These are phyloP conservation scores for Carex scoparia DNA, from an alignment of 176 grass and related monocot genomes.

Conservation along the genomic window DNA sequence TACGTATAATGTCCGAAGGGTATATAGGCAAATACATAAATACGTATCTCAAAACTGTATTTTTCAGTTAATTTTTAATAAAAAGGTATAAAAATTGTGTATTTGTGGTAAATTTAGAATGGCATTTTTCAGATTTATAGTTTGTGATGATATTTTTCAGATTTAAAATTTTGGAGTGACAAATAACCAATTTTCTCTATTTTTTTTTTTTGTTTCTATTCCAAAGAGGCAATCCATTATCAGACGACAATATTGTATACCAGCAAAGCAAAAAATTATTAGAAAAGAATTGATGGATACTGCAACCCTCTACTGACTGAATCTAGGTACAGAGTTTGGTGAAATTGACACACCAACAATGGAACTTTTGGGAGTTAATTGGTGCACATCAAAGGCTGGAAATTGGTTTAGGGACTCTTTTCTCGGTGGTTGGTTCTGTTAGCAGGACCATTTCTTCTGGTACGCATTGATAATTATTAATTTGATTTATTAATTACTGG, in stretches of 20 bases:
- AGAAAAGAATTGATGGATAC: not conserved
- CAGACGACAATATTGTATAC: not conserved
- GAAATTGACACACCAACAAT: not conserved
- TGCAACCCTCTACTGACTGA: not conserved
- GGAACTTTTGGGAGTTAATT: constrained; percentile 15
- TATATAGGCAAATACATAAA: too few relatives aligned
- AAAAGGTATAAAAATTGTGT: too few relatives aligned
- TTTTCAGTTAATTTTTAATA: too few relatives aligned
- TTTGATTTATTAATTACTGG: not conserved
- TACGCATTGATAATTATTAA: not conserved
- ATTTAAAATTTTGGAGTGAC: too few relatives aligned
- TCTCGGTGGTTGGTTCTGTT: constrained; percentile 8
- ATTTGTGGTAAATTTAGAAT: too few relatives aligned
- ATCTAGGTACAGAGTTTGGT: not conserved
- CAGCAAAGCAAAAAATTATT: not conserved
- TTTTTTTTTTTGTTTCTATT: not conserved
- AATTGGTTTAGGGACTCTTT: constrained; percentile 3
- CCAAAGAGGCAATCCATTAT: not conserved
- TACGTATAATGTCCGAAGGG: too few relatives aligned
- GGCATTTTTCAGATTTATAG: too few relatives aligned
- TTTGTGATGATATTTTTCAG: too few relatives aligned
- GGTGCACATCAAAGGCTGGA: constrained; percentile 10
- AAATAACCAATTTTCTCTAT: too few relatives aligned
- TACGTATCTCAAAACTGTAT: too few relatives aligned
- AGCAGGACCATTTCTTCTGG: not conserved